Evolutionary conservation across 805 yeast species (phyloP).

Genomic region (Ogataea trehalophila): DNA sequence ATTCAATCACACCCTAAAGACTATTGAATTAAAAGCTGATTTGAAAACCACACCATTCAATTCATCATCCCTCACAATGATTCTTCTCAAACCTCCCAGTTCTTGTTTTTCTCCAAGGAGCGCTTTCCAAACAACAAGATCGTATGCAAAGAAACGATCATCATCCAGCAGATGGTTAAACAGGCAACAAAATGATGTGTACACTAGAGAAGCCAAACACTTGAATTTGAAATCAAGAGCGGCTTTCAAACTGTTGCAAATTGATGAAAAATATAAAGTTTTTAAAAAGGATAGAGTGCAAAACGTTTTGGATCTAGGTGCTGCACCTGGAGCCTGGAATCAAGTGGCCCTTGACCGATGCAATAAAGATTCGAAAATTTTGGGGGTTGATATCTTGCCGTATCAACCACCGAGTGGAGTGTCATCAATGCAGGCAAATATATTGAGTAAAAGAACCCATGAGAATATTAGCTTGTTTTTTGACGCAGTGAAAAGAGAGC

Average conservation of each 20-base stretch:
- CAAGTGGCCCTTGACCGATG: constrained; percentile 67
- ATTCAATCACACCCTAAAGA: too few species aligned
- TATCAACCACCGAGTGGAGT: constrained; percentile 79
- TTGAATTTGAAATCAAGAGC: constrained; percentile 76
- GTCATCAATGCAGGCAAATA: constrained; percentile 79
- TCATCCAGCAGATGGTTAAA: constrained; percentile 72
- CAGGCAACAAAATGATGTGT: constrained; percentile 63
- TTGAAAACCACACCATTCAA: neutral
- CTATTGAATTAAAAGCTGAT: too few species aligned
- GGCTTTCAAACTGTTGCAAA: constrained; percentile 78
- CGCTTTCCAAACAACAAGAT: neutral
- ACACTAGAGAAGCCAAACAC: constrained; percentile 59
- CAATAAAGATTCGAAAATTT: constrained; percentile 45
- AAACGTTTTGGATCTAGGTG: constrained; percentile 78
- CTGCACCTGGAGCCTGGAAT: constrained; percentile 94
- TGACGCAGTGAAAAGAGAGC: constrained; percentile 24
- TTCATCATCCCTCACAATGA: neutral
- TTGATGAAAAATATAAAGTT: constrained; percentile 58
- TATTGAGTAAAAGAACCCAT: constrained; percentile 65
- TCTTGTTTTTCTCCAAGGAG: neutral
- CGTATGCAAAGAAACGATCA: constrained; percentile 26
- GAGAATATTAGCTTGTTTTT: constrained; percentile 49
- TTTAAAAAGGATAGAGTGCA: constrained; percentile 31
- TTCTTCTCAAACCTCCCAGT: neutral
- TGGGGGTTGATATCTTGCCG: constrained; percentile 82